Evolutionary conservation across 129 eudicot genomes (phyloP).

Genomic region (Escallonia rubra): DNA sequence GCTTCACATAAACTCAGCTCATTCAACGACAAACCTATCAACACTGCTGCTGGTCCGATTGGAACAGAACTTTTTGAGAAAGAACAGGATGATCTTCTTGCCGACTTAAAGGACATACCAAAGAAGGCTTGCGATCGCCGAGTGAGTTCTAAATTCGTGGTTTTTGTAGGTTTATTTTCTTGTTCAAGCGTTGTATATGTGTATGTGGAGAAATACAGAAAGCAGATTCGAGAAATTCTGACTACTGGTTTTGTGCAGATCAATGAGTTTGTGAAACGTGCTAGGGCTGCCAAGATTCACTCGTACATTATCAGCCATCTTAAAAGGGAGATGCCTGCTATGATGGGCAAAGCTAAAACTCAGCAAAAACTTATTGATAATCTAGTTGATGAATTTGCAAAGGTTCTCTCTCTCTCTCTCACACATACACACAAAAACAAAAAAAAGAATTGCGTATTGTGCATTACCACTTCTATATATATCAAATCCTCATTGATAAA

Average conservation of each 20-base stretch:
- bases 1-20: conserved; percentile 37
- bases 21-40: conserved; percentile 84
- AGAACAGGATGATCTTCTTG: conserved; percentile 88
- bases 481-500: not conserved
- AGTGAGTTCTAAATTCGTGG: conserved; percentile 35
- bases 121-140: conserved; percentile 97
- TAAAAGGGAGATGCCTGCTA: conserved; percentile 91
- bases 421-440: too few relatives aligned
- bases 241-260: conserved; percentile 36
- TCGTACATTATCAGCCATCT: conserved; percentile 86
- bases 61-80: conserved; percentile 81
- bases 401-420: conserved; percentile 31
- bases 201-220: not conserved
- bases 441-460: too few relatives aligned
- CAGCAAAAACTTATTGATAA: conserved; percentile 81
- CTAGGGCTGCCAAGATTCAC: conserved; percentile 95
- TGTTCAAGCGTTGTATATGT: not conserved
- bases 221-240: not conserved
- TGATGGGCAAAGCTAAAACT: conserved; percentile 88
- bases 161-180: not conserved
- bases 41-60: conserved; percentile 59
- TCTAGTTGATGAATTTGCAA: conserved; percentile 57
- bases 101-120: conserved; percentile 87
- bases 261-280: conserved; percentile 97
- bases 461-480: too few relatives aligned